phyloP scores from a whole-genome alignment of 2,329 filamentous ascomycete species.

The Cordyceps sp. region DNA sequence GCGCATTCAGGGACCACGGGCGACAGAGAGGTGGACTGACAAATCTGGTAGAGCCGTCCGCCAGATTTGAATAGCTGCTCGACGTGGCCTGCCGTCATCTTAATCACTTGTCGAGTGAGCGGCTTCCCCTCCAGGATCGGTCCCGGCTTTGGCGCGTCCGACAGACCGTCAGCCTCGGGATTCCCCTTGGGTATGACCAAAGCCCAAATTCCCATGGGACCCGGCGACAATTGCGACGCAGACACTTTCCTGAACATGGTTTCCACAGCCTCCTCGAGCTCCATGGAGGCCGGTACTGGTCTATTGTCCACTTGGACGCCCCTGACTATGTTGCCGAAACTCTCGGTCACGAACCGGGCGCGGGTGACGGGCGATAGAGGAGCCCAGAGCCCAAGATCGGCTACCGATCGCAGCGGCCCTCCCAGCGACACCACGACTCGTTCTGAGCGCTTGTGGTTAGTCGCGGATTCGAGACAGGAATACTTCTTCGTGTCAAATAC shows the following conservation, averaged over 20 bases:
- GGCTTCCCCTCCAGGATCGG: slow-evolving; percentile 1
- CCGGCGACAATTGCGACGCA: slow-evolving; percentile 12
- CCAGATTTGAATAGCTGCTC: slow-evolving; percentile 21
- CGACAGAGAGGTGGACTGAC: slow-evolving; percentile 6
- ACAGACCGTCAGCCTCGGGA: too few species aligned
- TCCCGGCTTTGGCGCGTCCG: slow-evolving; percentile 5
- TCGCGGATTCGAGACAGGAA: slow-evolving; percentile 9
- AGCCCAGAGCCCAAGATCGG: slow-evolving; percentile 14
- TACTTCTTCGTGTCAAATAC: slow-evolving; percentile 11
- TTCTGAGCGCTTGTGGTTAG: slow-evolving; percentile 23
- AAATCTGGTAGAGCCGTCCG: slow-evolving; percentile 25
- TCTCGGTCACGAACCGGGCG: slow-evolving; percentile 43
- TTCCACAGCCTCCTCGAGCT: slow-evolving; percentile 51
- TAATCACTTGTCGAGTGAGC: slow-evolving; percentile 6
- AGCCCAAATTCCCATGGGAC: slow-evolving; percentile 55
- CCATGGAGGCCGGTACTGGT: slow-evolving; percentile 46
- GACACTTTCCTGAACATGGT: slow-evolving; percentile 30
- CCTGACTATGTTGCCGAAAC: slow-evolving; percentile 66
- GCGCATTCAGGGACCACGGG: not conserved
- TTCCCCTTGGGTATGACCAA: slow-evolving; percentile 35
- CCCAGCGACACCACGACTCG: slow-evolving; percentile 11
- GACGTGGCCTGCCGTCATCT: slow-evolving; percentile 12
- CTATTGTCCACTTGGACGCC: slow-evolving; percentile 34
- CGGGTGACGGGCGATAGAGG: slow-evolving; percentile 47
- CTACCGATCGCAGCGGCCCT: slow-evolving; percentile 6